A percentile compares a stretch with the other conserved stretches of the same genome.
Evolutionary conservation across 306 rosid species (phyloP).

Genomic region (Inga laurina): DNA sequence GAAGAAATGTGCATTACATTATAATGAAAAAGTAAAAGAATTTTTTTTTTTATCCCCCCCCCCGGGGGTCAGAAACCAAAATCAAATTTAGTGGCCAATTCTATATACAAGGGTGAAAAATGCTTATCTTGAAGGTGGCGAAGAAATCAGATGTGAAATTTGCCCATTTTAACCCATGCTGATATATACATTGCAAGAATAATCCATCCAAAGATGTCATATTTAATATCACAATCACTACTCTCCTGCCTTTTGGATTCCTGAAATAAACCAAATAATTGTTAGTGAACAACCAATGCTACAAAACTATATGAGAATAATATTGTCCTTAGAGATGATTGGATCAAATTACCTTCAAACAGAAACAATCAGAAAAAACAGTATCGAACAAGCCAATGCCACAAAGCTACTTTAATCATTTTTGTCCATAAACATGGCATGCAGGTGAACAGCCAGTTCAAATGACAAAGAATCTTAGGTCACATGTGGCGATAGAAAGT

Average conservation of each 20-base stretch:
- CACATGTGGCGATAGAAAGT: background rate
- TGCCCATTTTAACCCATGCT: conserved; percentile 77
- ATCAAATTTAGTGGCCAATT: background rate
- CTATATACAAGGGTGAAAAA: background rate
- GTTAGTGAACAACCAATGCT: background rate
- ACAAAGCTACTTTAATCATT: background rate
- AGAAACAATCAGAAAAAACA: background rate
- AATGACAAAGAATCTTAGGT: conserved; percentile 7
- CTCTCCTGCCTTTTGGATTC: conserved; percentile 62
- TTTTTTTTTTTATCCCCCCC: too few relatives aligned
- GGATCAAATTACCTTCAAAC: background rate
- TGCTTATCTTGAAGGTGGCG: conserved; percentile 63
- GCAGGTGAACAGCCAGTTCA: background rate
- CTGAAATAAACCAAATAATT: conserved; percentile 38
- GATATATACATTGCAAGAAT: conserved; percentile 67
- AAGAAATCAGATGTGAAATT: conserved; percentile 56
- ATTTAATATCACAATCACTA: conserved; percentile 66
- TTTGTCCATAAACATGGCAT: background rate
- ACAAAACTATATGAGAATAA: background rate
- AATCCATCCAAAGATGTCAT: conserved; percentile 84
- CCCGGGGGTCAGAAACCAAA: background rate
- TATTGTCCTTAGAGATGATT: conserved; percentile 1
- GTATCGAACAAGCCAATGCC: conserved; percentile 26
- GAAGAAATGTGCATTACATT: background rate
- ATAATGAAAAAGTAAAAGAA: background rate